Base-by-base conservation (phyloP, 2,329 filamentous ascomycete species). In the Phialophora verrucosa region DNA sequence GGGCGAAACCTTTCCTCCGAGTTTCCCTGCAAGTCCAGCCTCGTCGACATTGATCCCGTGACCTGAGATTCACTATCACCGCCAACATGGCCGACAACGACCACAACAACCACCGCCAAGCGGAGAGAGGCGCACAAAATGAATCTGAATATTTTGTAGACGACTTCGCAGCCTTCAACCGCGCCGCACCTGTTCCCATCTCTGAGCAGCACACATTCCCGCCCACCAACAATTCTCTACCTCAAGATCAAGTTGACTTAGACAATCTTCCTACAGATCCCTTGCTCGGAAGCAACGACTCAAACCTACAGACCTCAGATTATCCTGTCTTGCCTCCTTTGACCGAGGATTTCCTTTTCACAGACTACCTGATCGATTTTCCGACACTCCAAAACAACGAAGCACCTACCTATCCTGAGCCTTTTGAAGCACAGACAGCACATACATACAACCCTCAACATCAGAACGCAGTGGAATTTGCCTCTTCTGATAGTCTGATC, bases 41-140 rank as follows among this genome's bases (percentile, higher is more conserved):
- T 51, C 25, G 49, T 51, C 23, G 49, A 51, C 20, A 11, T 20
- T 51, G 49, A 29, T 51, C 49, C 49, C 20, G 49, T 51, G 49
- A 31, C n/a, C 23, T 47, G 14, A 31, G n/a, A 25, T 59, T 49
- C 56, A 59, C 56, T 35, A 17, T 23, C 14, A n/a, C 38, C 8
- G 57, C 14, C 29, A 59, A 35, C 17, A 59, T 59, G 57, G 29
- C 23, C 11, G 42, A 17, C 10, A 35, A 50, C 23, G 4, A 50
- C 25, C 31, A 32, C 20, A n/a, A 49, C 23, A 42, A 31, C 42
- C 8, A 59, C 27, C 12, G 42, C 25, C 57, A 59, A 31, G 57
- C 17, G 17, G 17, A 49, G 27, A 44, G 38, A n/a, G 6, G 38
- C 17, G 38, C 38, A 44, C 10, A 59, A 23, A 32, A 3, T 51